Evolutionary conservation across 2,329 filamentous ascomycete genomes (phyloP).

Genomic region (Sordariomycetes sp.): DNA sequence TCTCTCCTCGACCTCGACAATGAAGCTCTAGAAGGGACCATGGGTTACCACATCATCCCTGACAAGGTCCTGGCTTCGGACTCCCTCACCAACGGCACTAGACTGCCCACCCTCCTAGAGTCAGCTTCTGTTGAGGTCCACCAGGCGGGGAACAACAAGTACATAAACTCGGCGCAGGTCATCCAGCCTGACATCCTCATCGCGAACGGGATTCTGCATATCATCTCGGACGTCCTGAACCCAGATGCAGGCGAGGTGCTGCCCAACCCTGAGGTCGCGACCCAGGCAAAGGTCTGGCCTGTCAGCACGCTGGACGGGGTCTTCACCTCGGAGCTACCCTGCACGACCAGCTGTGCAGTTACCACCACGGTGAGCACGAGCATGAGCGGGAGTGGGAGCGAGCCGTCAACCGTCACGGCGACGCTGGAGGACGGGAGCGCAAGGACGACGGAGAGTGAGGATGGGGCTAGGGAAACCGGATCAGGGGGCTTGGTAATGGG

Average conservation of each 20-base stretch:
- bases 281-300: slow-evolving; percentile 42
- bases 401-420: slow-evolving; percentile 3
- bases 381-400: slow-evolving; percentile 6
- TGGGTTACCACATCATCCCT: slow-evolving; percentile 58
- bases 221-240: slow-evolving; percentile 45
- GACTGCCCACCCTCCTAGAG: slow-evolving; percentile 23
- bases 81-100: slow-evolving; percentile 19
- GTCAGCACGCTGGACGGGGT: slow-evolving; percentile 34
- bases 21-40: slow-evolving; percentile 38
- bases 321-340: slow-evolving; percentile 33
- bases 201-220: slow-evolving; percentile 48
- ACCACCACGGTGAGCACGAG: slow-evolving; percentile 18
- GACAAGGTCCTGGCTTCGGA: slow-evolving; percentile 42
- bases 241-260: slow-evolving; percentile 22
- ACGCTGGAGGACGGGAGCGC: too few species aligned
- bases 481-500: too few species aligned
- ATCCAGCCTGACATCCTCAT: slow-evolving; percentile 42
- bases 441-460: too few species aligned
- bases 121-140: slow-evolving; percentile 32
- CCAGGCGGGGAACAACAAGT: slow-evolving; percentile 33
- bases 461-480: too few species aligned
- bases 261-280: slow-evolving; percentile 26
- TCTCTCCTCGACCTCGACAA: slow-evolving; percentile 35
- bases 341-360: slow-evolving; percentile 27
- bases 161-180: slow-evolving; percentile 43